Conservation (phyloP, 257 asterid species). For the Coffea canephora region DNA sequence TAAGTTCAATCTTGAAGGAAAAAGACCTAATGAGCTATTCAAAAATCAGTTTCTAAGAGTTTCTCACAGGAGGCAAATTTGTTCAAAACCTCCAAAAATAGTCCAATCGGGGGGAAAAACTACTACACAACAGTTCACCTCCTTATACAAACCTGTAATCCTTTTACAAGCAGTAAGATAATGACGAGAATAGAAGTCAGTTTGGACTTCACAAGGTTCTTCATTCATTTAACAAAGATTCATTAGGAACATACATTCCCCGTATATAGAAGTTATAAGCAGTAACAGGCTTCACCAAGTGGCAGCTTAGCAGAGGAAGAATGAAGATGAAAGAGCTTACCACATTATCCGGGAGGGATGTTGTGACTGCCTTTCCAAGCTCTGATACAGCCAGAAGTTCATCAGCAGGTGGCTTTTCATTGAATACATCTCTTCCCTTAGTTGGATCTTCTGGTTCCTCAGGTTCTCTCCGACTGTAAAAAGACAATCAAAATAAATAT, state of each 20-base stretch:
- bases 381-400: slow-evolving; percentile 94
- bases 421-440: slow-evolving; percentile 96
- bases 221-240: neutral
- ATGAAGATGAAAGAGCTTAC: slow-evolving; percentile 37
- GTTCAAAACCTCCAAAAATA: neutral
- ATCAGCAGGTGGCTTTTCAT: slow-evolving; percentile 96
- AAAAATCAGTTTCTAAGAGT: neutral
- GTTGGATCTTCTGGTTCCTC: slow-evolving; percentile 99
- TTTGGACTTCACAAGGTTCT: neutral
- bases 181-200: neutral
- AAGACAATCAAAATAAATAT: slow-evolving; percentile 2
- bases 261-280: neutral
- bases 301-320: slow-evolving; percentile 13
- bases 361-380: slow-evolving; percentile 76
- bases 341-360: slow-evolving; percentile 96
- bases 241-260: neutral
- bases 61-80: neutral
- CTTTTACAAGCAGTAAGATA: neutral
- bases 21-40: neutral
- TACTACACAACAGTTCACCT: neutral
- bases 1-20: neutral
- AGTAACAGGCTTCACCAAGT: neutral
- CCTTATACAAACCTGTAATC: neutral
- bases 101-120: neutral
- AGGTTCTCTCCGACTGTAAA: slow-evolving; percentile 85